Conservation (phyloP, 208 protist genomes). For the Trypanosomatidae sp. region DNA sequence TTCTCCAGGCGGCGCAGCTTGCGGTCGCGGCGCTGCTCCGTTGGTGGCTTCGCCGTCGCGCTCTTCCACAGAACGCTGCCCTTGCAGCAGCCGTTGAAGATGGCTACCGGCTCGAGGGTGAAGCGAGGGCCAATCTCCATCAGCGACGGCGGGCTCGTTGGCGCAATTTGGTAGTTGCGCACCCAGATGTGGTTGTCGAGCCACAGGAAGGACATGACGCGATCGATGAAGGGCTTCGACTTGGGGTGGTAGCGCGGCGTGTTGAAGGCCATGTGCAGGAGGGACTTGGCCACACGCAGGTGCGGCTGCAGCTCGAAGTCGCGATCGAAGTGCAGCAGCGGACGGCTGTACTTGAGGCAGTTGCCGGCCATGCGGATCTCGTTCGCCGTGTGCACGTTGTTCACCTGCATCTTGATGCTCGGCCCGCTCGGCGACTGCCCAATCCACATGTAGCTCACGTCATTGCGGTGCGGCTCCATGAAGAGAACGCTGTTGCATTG, state of each 20-base stretch:
- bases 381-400: slow-evolving; percentile 97
- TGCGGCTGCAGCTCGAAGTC: slow-evolving; percentile 94
- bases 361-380: slow-evolving; percentile 99
- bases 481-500: slow-evolving; percentile 94
- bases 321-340: slow-evolving; percentile 97
- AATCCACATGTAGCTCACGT: slow-evolving; percentile 95
- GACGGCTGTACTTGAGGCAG: slow-evolving; percentile 97
- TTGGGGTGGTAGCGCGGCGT: slow-evolving; percentile 96
- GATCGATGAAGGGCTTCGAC: slow-evolving; percentile 98
- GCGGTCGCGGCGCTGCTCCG: slow-evolving; percentile 76
- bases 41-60: slow-evolving; percentile 57
- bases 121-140: slow-evolving; percentile 98
- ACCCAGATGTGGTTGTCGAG: slow-evolving; percentile 98
- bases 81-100: slow-evolving; percentile 95
- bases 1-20: slow-evolving; percentile 78
- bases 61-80: slow-evolving; percentile 95
- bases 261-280: slow-evolving; percentile 96
- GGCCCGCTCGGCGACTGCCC: slow-evolving; percentile 92
- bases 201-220: slow-evolving; percentile 96
- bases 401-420: slow-evolving; percentile 94
- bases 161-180: slow-evolving; percentile 97
- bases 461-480: slow-evolving; percentile 87
- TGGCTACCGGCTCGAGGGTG: slow-evolving; percentile 92
- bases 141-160: slow-evolving; percentile 64
- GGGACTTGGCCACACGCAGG: slow-evolving; percentile 93